phyloP scores from a whole-genome alignment of 2,329 filamentous ascomycete genomes.

The Sporothrix sp. region DNA sequence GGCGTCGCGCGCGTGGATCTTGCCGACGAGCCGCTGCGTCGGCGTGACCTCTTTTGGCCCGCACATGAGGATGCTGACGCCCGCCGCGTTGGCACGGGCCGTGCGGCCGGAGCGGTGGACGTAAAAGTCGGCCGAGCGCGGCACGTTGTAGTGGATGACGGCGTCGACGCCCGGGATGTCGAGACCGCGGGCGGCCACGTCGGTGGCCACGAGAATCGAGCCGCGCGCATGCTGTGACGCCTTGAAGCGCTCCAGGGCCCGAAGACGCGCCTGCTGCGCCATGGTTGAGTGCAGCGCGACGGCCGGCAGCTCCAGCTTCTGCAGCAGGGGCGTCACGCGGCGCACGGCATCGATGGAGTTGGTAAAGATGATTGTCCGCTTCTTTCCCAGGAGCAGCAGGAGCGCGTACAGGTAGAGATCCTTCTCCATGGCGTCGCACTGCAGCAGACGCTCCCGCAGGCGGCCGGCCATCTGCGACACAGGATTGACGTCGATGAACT shows the following conservation, averaged over 20 bases:
- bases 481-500: conserved; percentile 88
- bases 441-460: conserved; percentile 80
- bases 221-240: conserved; percentile 42
- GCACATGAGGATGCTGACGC: conserved; percentile 80
- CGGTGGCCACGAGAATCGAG: conserved; percentile 78
- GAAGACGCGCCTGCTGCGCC: conserved; percentile 89
- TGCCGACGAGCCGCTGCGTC: conserved; percentile 72
- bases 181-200: conserved; percentile 85
- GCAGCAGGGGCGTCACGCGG: conserved; percentile 72
- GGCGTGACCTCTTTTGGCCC: conserved; percentile 82
- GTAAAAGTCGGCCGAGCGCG: conserved; percentile 82
- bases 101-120: conserved; percentile 93
- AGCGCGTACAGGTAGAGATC: conserved; percentile 90
- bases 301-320: conserved; percentile 68
- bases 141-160: conserved; percentile 91
- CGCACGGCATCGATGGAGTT: conserved; percentile 93
- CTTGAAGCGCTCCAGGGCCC: conserved; percentile 83
- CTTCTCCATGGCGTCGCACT: conserved; percentile 91
- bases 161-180: conserved; percentile 87
- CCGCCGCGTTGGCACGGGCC: conserved; percentile 67
- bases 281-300: conserved; percentile 84
- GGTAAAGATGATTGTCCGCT: conserved; percentile 81
- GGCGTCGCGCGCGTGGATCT: conserved; percentile 60
- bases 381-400: conserved; percentile 69
- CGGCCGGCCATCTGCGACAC: conserved; percentile 77